A percentile compares a stretch with the other conserved stretches of the same genome.
Conservation (phyloP, 495 filamentous ascomycete genomes). For the Penicillium longicatenatum region DNA sequence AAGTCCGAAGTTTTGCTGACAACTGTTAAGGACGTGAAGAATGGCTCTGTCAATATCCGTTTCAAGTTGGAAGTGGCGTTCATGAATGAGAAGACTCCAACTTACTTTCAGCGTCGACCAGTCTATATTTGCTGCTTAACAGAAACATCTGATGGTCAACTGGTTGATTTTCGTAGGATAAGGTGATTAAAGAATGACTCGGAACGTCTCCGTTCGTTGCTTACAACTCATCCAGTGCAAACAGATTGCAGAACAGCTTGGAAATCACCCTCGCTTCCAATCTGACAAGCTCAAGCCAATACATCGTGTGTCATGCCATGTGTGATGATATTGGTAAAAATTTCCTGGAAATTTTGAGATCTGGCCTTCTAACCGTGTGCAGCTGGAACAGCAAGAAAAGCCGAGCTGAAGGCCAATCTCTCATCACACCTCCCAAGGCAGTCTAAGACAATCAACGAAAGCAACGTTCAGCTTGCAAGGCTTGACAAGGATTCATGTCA, state of each 20-base stretch:
- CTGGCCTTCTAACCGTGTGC: slow-evolving; percentile 7
- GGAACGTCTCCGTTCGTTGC: neutral
- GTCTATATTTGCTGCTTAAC: slow-evolving; percentile 75
- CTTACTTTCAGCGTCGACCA: slow-evolving; percentile 59
- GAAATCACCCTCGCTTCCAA: slow-evolving; percentile 63
- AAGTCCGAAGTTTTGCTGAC: neutral
- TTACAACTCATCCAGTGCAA: slow-evolving; percentile 50
- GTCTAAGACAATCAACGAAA: neutral
- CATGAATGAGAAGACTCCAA: slow-evolving; percentile 64
- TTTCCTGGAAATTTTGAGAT: neutral
- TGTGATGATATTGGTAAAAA: slow-evolving; percentile 82
- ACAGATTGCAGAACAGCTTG: slow-evolving; percentile 62
- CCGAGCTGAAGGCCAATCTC: slow-evolving; percentile 63
- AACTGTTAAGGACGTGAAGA: slow-evolving; percentile 38
- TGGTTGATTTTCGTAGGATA: slow-evolving; percentile 78
- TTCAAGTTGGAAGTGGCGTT: slow-evolving; percentile 73
- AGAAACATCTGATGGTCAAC: slow-evolving; percentile 71
- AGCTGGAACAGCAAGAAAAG: slow-evolving; percentile 74
- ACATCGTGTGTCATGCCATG: slow-evolving; percentile 71
- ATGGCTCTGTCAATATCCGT: slow-evolving; percentile 53
- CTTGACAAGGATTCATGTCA: neutral
- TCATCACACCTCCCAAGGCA: slow-evolving; percentile 55
- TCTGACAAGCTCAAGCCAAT: slow-evolving; percentile 57
- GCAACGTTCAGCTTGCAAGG: neutral
- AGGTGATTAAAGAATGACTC: slow-evolving; percentile 36